phyloP scores from a whole-genome alignment of 2,329 filamentous ascomycete genomes.

The Neofusicoccum parvum region DNA sequence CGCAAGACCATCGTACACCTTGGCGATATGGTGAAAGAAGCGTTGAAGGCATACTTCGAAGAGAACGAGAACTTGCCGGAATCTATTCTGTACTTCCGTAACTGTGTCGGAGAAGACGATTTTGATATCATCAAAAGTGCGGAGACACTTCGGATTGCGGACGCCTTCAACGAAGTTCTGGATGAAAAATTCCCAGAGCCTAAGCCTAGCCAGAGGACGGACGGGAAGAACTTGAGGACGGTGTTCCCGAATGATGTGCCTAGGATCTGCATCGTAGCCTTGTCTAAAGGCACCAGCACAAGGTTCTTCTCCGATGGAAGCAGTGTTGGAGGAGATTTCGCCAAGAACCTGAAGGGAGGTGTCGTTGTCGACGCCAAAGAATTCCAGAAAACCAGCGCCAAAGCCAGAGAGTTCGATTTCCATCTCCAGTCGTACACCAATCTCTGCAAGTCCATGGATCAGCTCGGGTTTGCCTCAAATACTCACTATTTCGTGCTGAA shows the following conservation, averaged over 20 bases:
- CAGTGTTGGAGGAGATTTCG: no score
- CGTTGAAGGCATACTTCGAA: neutral
- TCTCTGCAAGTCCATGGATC: neutral
- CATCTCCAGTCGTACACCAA: neutral
- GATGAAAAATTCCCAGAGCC: no score
- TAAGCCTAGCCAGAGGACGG: no score
- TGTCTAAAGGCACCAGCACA: neutral
- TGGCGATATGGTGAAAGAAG: neutral
- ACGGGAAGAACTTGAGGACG: neutral
- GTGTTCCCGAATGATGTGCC: neutral
- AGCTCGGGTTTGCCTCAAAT: neutral
- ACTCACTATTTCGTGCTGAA: neutral
- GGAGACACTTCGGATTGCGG: neutral
- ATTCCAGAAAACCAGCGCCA: neutral
- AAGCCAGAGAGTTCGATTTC: neutral
- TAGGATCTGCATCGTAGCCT: neutral
- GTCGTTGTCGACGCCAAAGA: neutral
- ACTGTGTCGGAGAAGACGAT: neutral
- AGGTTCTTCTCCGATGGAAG: neutral
- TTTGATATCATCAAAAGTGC: neutral
- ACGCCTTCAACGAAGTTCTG: neutral
- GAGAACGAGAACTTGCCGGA: neutral
- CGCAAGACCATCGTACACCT: neutral
- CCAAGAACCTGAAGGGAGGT: neutral
- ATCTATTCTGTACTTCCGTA: neutral